Percentiles rank a stretch among this genome's conserved stretches.
Conservation (phyloP, 805 yeast species). For the Metschnikowia amazonensis region DNA sequence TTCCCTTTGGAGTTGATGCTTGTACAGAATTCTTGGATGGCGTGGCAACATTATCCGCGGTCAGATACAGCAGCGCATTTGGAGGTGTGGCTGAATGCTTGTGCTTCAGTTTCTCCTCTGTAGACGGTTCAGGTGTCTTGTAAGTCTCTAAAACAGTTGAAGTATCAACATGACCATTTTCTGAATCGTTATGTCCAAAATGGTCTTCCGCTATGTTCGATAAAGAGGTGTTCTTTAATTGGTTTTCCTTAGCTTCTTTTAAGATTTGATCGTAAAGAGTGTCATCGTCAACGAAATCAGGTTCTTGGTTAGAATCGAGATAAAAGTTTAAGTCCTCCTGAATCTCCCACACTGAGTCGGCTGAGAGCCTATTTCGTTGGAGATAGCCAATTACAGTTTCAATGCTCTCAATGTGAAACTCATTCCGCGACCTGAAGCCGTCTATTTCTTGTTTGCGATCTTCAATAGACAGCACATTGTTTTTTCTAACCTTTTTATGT, state of each 20-base stretch:
- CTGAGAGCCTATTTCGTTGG: conserved; percentile 19
- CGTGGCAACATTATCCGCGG: conserved; percentile 1
- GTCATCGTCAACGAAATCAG: conserved; percentile 36
- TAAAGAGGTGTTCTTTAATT: conserved; percentile 12
- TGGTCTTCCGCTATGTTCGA: conserved; percentile 7
- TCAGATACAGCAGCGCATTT: conserved; percentile 1
- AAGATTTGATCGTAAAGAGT: conserved; percentile 42
- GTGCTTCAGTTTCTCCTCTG: neutral
- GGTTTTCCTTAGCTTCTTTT: conserved; percentile 21
- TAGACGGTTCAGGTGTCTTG: conserved; percentile 3
- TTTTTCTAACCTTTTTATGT: conserved; percentile 38
- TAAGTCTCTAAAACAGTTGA: conserved; percentile 3
- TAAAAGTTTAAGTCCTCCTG: conserved; percentile 39
- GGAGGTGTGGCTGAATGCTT: conserved; percentile 1
- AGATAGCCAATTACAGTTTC: conserved; percentile 29
- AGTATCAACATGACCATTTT: neutral
- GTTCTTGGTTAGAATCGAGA: conserved; percentile 37
- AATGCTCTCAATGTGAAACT: conserved; percentile 37
- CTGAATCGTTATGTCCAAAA: neutral
- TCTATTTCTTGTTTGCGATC: conserved; percentile 41
- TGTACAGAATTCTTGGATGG: conserved; percentile 2
- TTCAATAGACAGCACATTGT: conserved; percentile 32
- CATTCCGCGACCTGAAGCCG: conserved; percentile 26
- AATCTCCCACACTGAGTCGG: conserved; percentile 25
- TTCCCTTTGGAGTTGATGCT: conserved; percentile 14